Evolutionary conservation across 352 stramenopile genomes (phyloP), one percentile per base, ranked within the genome.

Genomic region (Plasmopara viticola): DNA sequence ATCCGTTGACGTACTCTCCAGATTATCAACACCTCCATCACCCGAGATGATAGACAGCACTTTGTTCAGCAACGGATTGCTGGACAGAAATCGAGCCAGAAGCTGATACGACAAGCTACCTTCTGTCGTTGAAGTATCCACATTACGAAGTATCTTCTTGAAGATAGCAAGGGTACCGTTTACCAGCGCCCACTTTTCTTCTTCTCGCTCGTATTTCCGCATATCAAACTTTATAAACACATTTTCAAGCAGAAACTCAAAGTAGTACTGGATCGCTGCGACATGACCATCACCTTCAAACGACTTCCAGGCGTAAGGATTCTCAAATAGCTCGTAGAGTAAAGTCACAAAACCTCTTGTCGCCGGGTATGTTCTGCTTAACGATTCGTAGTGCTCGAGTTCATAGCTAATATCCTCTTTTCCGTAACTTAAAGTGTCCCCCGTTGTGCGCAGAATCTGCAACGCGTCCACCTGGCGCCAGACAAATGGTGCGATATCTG

Each of bases 211-310:
- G 48, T 91, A 94, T 48, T 90, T 88, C 42, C 84, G 77, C 18
- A 88, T 51, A 46, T 91, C 75, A 58, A 91, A 90, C 63, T 94
- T 91, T 18, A 91, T 48, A 46, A 94, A 91, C 9, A 94, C 78
- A 29, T 80, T 73, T 38, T 93, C 79, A 20, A 92, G 51, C 44
- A 91, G 57, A 60, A 88, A 90, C 28, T 90, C 80, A 46, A 94
- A 90, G 64, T 94, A 94, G 50, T 74, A 77, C 56, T 91, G 81
- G 30, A 89, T 88, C 13, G 80, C 80, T n/a, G 74, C 69, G 6
- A 90, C 65, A 33, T 75, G 75, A 6, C 78, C 81, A 56, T 91
- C 78, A 9, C 78, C 76, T 58, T 88, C 81, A 28, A 89, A 85
- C 13, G 79, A 70, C 33, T 70, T 82, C 81, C 81, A 91, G 2